Conservation (phyloP, 108 stramenopile species). For the Stephanodiscus triporus region DNA sequence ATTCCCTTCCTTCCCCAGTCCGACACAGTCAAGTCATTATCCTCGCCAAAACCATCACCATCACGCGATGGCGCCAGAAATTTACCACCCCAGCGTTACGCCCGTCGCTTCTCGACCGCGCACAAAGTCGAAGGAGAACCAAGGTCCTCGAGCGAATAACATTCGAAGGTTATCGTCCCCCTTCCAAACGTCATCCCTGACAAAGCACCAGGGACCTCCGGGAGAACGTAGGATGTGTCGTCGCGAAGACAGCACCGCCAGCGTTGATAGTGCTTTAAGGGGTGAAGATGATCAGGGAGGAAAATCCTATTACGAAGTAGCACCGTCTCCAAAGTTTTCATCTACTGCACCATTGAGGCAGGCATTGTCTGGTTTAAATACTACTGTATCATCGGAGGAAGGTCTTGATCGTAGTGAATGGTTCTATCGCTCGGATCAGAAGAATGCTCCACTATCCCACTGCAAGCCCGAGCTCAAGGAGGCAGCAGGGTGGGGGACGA, state of each 20-base stretch:
- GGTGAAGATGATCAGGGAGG: constrained; percentile 14
- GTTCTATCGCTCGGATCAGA: constrained; percentile 10
- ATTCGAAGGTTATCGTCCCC: constrained; percentile 3
- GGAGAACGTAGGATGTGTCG: constrained; percentile 5
- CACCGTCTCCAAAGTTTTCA: background rate
- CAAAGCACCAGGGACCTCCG: background rate
- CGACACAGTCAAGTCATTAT: constrained; percentile 12
- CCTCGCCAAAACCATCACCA: constrained; percentile 6
- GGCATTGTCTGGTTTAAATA: constrained; percentile 1
- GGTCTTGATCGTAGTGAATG: constrained; percentile 9
- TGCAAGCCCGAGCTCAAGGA: background rate
- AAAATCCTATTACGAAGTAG: background rate
- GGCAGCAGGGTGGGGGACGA: background rate
- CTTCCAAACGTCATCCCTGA: background rate
- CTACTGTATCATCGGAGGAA: constrained; percentile 12
- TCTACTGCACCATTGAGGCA: constrained; percentile 21
- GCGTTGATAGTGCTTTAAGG: constrained; percentile 26
- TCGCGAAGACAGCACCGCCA: constrained; percentile 27
- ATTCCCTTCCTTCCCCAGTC: constrained; percentile 8
- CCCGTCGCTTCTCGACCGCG: constrained; percentile 14
- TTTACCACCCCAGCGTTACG: background rate
- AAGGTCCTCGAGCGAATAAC: constrained; percentile 7
- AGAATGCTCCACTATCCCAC: background rate
- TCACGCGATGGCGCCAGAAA: background rate
- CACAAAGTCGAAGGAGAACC: constrained; percentile 16